These are phyloP conservation scores for Carallia pectinifolia DNA, from an alignment of 345 rosid genomes.

Conservation along the genomic window DNA sequence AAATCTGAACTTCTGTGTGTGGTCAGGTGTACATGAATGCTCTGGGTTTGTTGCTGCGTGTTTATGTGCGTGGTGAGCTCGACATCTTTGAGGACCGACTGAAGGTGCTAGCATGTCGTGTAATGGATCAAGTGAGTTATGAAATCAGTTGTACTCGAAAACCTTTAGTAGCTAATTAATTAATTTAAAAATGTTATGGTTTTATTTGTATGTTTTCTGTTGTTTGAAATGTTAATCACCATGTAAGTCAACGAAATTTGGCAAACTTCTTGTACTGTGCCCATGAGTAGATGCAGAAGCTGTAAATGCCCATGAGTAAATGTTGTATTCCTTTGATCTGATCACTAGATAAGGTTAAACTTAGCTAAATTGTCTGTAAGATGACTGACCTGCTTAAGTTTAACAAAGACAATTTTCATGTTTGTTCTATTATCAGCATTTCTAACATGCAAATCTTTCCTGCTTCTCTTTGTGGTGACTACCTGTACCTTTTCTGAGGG, in stretches of 20 bases:
- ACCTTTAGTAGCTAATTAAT: not conserved
- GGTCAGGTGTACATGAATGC: slow-evolving; percentile 79
- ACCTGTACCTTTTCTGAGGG: not conserved
- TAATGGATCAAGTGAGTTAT: slow-evolving; percentile 54
- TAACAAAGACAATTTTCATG: not conserved
- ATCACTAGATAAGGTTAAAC: not conserved
- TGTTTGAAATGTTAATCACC: too few relatives aligned
- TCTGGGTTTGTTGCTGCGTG: slow-evolving; percentile 65
- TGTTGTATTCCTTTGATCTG: not conserved
- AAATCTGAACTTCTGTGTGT: slow-evolving; percentile 11
- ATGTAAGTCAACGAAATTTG: too few relatives aligned
- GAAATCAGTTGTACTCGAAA: not conserved
- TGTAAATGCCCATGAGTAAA: not conserved
- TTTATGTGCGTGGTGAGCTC: slow-evolving; percentile 53
- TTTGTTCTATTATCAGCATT: not conserved
- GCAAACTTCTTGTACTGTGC: too few relatives aligned
- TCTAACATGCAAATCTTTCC: slow-evolving; percentile 1
- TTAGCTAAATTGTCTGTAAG: not conserved
- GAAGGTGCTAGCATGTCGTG: slow-evolving; percentile 42
- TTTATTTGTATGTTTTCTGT: too few relatives aligned
- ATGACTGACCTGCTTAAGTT: not conserved
- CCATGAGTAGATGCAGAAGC: too few relatives aligned
- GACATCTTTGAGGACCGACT: slow-evolving; percentile 50
- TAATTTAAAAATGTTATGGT: not conserved
- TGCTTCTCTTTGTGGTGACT: not conserved